Evolutionary conservation across 2,329 filamentous ascomycete species (phyloP).

Genomic region (Tothia fuscella): DNA sequence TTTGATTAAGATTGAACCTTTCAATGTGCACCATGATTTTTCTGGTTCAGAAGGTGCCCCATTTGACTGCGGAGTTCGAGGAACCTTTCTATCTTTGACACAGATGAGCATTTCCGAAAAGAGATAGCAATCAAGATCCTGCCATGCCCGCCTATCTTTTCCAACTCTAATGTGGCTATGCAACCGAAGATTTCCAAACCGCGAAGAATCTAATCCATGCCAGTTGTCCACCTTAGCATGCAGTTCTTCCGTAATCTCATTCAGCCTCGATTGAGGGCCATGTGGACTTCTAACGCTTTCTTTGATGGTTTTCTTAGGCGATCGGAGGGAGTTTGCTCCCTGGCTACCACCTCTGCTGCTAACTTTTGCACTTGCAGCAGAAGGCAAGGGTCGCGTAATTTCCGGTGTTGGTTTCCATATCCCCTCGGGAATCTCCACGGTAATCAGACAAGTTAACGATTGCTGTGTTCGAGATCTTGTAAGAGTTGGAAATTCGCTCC

Average conservation of each 20-base stretch:
- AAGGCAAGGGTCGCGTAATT: conserved; percentile 50
- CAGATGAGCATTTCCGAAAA: conserved; percentile 99
- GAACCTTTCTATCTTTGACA: conserved; percentile 85
- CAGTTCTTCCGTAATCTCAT: conserved; percentile 76
- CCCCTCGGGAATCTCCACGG: conserved; percentile 82
- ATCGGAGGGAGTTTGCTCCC: neutral
- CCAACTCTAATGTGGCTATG: conserved; percentile 86
- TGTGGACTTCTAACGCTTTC: conserved; percentile 67
- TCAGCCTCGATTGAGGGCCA: too few species aligned
- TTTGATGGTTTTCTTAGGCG: neutral
- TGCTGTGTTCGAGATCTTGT: conserved; percentile 88
- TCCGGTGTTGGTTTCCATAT: conserved; percentile 83
- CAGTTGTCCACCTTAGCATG: conserved; percentile 90
- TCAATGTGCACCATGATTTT: conserved; percentile 70
- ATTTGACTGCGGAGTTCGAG: neutral
- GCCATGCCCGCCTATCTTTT: conserved; percentile 94
- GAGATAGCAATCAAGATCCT: conserved; percentile 92
- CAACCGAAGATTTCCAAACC: conserved; percentile 84
- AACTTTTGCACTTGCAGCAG: conserved; percentile 35
- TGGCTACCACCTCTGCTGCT: conserved; percentile 26
- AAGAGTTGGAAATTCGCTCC: conserved; percentile 92
- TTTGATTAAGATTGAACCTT: conserved; percentile 96
- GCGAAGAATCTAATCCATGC: conserved; percentile 87
- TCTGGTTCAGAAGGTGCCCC: conserved; percentile 37
- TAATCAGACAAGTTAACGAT: conserved; percentile 84